A percentile compares a stretch with the other conserved stretches of the same genome.
Evolutionary conservation across 257 asterid genomes (phyloP).

Genomic region (Gynochthodes officinalis): DNA sequence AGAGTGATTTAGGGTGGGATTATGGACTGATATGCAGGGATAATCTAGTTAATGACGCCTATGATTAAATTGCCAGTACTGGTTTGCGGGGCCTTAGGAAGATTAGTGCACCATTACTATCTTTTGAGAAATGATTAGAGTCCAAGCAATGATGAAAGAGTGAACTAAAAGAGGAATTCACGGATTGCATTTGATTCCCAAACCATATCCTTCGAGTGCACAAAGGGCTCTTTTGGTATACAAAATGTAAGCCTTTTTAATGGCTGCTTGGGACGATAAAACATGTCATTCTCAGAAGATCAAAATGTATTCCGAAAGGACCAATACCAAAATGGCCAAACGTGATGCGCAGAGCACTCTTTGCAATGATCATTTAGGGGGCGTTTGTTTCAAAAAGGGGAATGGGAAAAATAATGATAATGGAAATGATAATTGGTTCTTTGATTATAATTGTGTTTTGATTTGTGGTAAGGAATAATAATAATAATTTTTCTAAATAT

Average conservation of each 20-base stretch:
- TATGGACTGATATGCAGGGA: constrained; percentile 4
- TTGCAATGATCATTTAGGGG: neutral
- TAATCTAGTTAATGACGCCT: neutral
- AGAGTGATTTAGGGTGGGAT: constrained; percentile 3
- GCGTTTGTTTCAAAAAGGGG: no score
- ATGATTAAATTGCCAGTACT: constrained; percentile 13
- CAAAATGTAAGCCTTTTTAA: neutral
- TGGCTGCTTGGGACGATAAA: neutral
- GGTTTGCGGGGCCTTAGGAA: constrained; percentile 30
- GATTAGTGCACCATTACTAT: constrained; percentile 38
- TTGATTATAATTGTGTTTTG: no score
- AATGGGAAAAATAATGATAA: no score
- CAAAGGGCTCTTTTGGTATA: neutral
- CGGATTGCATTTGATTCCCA: constrained; percentile 27
- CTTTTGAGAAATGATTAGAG: constrained; percentile 29
- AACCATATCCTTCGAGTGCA: constrained; percentile 10
- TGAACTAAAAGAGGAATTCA: constrained; percentile 12
- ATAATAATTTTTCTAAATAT: no score
- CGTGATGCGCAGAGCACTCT: neutral
- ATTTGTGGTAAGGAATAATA: no score
- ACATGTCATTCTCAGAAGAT: neutral
- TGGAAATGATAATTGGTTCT: no score
- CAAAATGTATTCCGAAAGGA: neutral
- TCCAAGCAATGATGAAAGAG: constrained; percentile 32
- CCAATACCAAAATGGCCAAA: neutral